These are phyloP conservation scores for Cyphellophora europaea DNA, from an alignment of 2,329 filamentous ascomycete species.

Conservation along the genomic window DNA sequence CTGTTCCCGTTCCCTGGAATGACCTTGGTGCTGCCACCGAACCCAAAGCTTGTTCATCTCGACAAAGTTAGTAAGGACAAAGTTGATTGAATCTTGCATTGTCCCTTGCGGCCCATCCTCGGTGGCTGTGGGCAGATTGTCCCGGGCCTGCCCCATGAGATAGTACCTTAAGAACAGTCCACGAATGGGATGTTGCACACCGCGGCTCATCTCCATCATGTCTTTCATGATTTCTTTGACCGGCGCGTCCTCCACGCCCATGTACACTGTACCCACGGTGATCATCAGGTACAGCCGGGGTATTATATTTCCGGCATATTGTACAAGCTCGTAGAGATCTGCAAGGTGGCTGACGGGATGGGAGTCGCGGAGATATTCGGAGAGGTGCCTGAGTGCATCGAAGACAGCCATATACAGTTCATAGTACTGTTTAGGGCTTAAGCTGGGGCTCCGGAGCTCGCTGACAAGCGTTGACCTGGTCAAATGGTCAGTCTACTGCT, in stretches of 20 bases:
- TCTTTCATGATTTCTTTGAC: conserved; percentile 99
- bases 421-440: conserved; percentile 97
- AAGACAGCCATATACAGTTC: conserved; percentile 99
- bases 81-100: conserved; percentile 93
- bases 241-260: conserved; percentile 94
- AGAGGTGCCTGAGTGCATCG: conserved; percentile 91
- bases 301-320: conserved; percentile 97
- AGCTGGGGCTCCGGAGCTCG: conserved; percentile 93
- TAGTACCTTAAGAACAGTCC: conserved; percentile 95
- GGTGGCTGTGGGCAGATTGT: conserved; percentile 70
- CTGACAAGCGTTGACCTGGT: conserved; percentile 89
- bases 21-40: conserved; percentile 89
- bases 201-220: conserved; percentile 99
- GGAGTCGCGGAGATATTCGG: conserved; percentile 91
- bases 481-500: conserved; percentile 20
- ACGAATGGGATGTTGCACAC: conserved; percentile 92
- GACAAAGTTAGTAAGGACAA: conserved; percentile 95
- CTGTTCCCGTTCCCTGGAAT: conserved; percentile 88
- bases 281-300: conserved; percentile 98
- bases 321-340: conserved; percentile 93
- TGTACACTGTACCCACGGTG: conserved; percentile 97
- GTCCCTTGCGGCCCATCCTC: conserved; percentile 92
- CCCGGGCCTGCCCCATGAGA: conserved; percentile 85
- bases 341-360: conserved; percentile 97
- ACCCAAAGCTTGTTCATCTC: conserved; percentile 99